Conservation (phyloP, 768 basidiomycete species). For the Neoboletus subvelutipes region DNA sequence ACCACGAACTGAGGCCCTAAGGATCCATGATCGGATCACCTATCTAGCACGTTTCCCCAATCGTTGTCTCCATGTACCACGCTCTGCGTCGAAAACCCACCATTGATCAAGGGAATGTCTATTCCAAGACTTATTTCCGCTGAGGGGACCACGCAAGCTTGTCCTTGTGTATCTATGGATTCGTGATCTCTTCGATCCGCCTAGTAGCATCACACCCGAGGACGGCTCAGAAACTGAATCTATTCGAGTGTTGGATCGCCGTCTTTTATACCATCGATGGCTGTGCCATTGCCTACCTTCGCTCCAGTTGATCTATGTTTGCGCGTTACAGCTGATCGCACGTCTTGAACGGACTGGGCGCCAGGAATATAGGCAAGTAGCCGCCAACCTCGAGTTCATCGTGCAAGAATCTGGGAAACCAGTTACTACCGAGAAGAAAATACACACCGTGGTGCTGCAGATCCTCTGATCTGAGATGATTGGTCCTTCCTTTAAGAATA, state of each 20-base stretch:
- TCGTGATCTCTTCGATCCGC: background rate
- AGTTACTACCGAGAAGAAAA: background rate
- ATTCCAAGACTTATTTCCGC: background rate
- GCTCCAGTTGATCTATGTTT: background rate
- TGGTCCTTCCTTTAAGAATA: background rate
- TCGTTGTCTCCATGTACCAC: background rate
- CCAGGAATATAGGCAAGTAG: background rate
- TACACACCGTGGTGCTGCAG: background rate
- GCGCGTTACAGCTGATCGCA: background rate
- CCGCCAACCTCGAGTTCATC: background rate
- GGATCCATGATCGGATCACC: background rate
- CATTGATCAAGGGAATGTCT: background rate
- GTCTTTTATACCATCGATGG: background rate
- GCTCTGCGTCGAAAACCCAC: background rate
- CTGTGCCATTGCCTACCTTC: background rate
- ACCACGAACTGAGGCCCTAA: too few relatives aligned
- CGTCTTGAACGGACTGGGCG: background rate
- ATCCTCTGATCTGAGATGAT: background rate
- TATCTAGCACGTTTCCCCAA: background rate
- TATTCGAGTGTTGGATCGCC: background rate
- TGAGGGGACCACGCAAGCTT: background rate
- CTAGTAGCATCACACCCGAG: too few relatives aligned
- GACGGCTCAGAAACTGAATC: background rate
- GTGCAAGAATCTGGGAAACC: background rate
- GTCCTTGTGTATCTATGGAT: background rate